Evolutionary conservation across 139 green algal species (phyloP), one percentile per base, ranked within the genome.

Genomic region (Gonium pectorale): DNA sequence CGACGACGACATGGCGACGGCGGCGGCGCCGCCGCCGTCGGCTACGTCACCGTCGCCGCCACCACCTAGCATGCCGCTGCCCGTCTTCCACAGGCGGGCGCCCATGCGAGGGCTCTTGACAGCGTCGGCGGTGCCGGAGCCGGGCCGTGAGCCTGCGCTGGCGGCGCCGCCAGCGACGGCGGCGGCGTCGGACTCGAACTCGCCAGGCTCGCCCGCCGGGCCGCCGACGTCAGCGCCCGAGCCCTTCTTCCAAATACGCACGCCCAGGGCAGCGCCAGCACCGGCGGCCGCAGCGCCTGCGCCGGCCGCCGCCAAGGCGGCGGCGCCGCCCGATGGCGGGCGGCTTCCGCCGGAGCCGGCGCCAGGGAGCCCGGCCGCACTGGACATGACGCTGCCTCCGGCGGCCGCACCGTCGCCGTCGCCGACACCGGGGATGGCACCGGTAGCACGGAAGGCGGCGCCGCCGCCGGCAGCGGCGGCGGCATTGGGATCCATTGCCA

Each of bases 231-330:
- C 31, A 41, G 15, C 29, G 11, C 63, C 63, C 8, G 27, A 8
- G 63, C 63, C 63, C 11, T 70, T 43, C 63, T 70, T 70, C 63
- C 63, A 70, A 9, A 70, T 70, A 19, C 63, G 63, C 7, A 21
- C 56, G 56, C 56, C 56, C 56, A 66, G 19, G 43, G 67, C 67
- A 24, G 40, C 56, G 60, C 31, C 22, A 37, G 19, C 46, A 7
- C 5, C 33, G 35, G 38, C 51, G 37, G 35, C 72, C 13, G 35
- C 72, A n/a, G 51, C 37, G 29, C 38, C 73, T n/a, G 21, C 52
- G 24, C 51, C 22, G 19, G 17, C 52, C 4, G 51, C 37, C 15
- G 26, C 54, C 15, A 7, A 27, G 26, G 5, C 22, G 71, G 35
- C 67, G 26, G 67, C 37, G 64, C 2, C 46, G 64, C 64, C 7